Evolutionary conservation across 495 filamentous ascomycete genomes (phyloP), one percentile per base, ranked within the genome.

Genomic region (Penicillium longicatenatum): DNA sequence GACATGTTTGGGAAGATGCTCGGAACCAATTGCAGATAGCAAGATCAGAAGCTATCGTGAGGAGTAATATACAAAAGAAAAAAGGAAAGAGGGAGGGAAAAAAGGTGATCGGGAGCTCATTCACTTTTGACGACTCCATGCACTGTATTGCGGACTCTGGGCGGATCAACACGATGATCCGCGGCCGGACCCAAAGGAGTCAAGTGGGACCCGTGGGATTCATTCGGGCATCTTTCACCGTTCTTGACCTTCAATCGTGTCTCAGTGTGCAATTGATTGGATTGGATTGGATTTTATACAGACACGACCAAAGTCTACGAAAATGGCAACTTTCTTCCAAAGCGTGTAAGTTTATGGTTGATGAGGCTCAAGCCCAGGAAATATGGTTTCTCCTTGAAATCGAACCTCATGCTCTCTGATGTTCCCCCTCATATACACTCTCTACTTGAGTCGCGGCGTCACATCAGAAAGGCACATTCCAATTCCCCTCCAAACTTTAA

Each of bases 271-370:
- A 26, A 19, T 50, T 30, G 42, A 54, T 54, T 54, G 37, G 42
- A 44, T n/a, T n/a, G n/a, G n/a, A 11, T 31, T 42, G 1, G 24
- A 26, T 43, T 52, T 16, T 52, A 42, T 39, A 26, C 16, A 26
- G 7, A 50, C 10, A 30, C 26, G 30, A 50, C 47, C 9, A 11
- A 17, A 49, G 26, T 48, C 30, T 58, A 50, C 55, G 68, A 82
- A 63, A 54, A 91, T 91, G 89, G 86, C 88, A 57, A 89, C 86
- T 70, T 81, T 90, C 68, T 89, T 91, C 66, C 89, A 88, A 69
- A 88, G 88, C 70, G 88, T 91, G 89, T 91, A 81, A 81, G 88
- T 89, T 9, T 2, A 45, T 21, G 21, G 7, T 22, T 45, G 10
- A 45, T 21, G 10, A 22, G 19, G 7, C 0, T 39, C 14, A 17